Conservation (phyloP, 306 rosid genomes). For the Pterocarpus santalinus region DNA sequence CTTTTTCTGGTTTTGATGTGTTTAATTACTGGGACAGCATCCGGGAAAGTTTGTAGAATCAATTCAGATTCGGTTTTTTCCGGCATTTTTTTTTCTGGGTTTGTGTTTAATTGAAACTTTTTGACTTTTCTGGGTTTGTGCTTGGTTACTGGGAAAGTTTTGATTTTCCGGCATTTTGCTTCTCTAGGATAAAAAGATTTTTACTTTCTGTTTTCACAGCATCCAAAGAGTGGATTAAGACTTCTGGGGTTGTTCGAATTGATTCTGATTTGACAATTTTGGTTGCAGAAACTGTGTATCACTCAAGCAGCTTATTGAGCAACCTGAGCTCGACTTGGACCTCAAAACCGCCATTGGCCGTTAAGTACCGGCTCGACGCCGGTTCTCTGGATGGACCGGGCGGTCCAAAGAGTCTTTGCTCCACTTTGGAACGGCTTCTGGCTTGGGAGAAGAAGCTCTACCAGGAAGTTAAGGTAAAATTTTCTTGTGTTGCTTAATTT, state of each 20-base stretch:
- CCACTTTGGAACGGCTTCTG: constrained; percentile 85
- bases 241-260: constrained; percentile 18
- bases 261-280: constrained; percentile 21
- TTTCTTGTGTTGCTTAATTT: background rate
- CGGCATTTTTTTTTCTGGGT: background rate
- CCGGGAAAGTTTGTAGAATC: background rate
- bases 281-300: constrained; percentile 92
- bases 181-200: background rate
- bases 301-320: constrained; percentile 87
- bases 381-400: constrained; percentile 67
- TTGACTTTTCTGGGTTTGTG: background rate
- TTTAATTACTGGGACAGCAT: background rate
- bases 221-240: constrained; percentile 13
- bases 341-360: constrained; percentile 94
- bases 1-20: background rate
- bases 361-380: constrained; percentile 82
- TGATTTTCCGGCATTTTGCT: background rate
- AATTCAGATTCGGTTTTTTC: background rate
- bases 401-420: constrained; percentile 83
- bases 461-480: constrained; percentile 86
- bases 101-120: background rate
- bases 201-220: constrained; percentile 33
- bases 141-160: constrained; percentile 18
- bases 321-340: constrained; percentile 96
- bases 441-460: constrained; percentile 99